Conservation (phyloP, 1,284 basidiomycete species). For the Apiotrichum domesticum region DNA sequence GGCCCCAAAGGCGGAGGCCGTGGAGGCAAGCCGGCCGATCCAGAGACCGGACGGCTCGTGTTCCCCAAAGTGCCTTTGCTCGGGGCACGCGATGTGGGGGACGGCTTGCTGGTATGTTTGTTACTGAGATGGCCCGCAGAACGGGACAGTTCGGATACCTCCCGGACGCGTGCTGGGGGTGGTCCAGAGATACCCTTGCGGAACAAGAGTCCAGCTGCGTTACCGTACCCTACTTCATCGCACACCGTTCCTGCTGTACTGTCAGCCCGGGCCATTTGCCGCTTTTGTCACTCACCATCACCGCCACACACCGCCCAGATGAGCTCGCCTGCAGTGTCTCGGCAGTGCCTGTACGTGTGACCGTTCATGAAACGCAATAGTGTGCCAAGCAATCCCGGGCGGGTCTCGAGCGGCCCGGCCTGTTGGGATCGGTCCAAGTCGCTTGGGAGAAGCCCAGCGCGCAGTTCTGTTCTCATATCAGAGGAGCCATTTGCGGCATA, state of each 20-base stretch:
- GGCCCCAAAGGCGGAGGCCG: not conserved
- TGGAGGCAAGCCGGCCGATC: not conserved
- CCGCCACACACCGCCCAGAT: conserved; percentile 71
- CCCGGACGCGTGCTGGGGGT: conserved; percentile 45
- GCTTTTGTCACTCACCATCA: conserved; percentile 56
- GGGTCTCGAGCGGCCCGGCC: conserved; percentile 59
- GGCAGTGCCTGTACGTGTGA: conserved; percentile 63
- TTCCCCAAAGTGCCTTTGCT: not conserved
- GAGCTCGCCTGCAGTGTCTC: conserved; percentile 75
- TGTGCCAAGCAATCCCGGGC: conserved; percentile 66
- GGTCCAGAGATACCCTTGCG: conserved; percentile 73
- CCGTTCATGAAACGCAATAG: conserved; percentile 69
- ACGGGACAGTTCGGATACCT: conserved; percentile 39
- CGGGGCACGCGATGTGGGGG: not conserved
- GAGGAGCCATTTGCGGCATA: conserved; percentile 62
- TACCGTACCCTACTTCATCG: conserved; percentile 79
- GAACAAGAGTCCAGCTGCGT: conserved; percentile 85
- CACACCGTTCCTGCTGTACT: conserved; percentile 59
- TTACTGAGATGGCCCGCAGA: conserved; percentile 8
- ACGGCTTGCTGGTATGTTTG: not conserved
- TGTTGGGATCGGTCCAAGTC: conserved; percentile 64
- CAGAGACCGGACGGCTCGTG: not conserved
- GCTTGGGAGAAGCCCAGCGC: conserved; percentile 62
- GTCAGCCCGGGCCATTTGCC: not conserved
- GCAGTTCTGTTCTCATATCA: conserved; percentile 54